Base-by-base conservation (phyloP, 2,329 filamentous ascomycete species). In the Pseudocercospora musae region DNA sequence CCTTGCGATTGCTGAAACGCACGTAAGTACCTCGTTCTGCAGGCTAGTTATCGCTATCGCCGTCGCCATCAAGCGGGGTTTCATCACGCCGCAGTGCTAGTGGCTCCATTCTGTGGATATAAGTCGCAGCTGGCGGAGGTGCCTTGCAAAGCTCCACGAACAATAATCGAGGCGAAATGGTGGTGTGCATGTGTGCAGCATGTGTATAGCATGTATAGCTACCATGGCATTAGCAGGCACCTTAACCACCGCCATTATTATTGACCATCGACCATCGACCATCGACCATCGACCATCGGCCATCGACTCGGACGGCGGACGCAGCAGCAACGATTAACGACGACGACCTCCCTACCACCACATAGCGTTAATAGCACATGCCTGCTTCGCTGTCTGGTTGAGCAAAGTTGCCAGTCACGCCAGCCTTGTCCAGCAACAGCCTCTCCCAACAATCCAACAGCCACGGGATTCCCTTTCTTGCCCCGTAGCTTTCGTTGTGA, bases 361-460 rank as follows among this genome's bases (percentile, higher is more conserved):
- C 8, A 46, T n/a, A n/a, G n/a, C n/a, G n/a, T n/a, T n/a, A n/a
- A n/a, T n/a, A n/a, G n/a, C n/a, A n/a, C n/a, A n/a, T 46, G n/a
- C 42, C 42, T 46, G 42, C 7, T 18, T 9, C 21, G 11, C 11
- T 46, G 42, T 10, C 20, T 25, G 10, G 48, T 23, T 13, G 48
- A 27, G 48, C 20, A 21, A 21, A n/a, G 23, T 25, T 27, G 48
- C 48, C 48, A 50, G 48, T 23, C 48, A 50, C 48, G 48, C 48
- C 48, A 50, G 48, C 48, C 21, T 50, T 50, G 48, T 50, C 48
- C 44, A 23, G 23, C 48, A 50, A 50, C 48, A 50, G 48, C 48
- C 48, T 50, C 48, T 50, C 48, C 29, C 33, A 37, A 37, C n/a
- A n/a, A n/a, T 37, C 11, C 6, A 37, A 37, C 11, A 37, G 33